Conservation (phyloP, 2,329 filamentous ascomycete genomes). For the Aquanectria penicillioides region DNA sequence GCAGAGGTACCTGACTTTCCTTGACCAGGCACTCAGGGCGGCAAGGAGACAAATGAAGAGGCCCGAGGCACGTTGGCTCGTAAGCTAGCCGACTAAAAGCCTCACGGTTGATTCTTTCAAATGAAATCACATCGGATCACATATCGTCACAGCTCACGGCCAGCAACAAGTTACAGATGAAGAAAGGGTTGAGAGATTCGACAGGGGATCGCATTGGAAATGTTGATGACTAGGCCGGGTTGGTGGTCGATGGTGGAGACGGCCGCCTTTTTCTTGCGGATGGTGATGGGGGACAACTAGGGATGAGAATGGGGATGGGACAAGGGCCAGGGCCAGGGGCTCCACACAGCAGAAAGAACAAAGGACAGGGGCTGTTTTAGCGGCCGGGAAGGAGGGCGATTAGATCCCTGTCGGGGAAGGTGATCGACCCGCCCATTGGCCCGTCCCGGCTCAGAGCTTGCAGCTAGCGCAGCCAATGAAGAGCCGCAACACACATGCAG, state of each 20-base stretch:
- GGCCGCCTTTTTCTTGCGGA: not conserved
- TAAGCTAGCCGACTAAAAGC: not conserved
- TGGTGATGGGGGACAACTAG: not conserved
- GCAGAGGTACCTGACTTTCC: not conserved
- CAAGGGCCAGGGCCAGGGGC: conserved; percentile 1
- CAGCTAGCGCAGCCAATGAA: conserved; percentile 49
- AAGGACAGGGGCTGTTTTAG: conserved; percentile 24
- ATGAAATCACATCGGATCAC: conserved; percentile 20
- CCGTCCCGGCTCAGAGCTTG: conserved; percentile 37
- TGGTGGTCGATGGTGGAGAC: conserved; percentile 20
- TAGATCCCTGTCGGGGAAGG: conserved; percentile 46
- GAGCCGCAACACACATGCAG: conserved; percentile 43
- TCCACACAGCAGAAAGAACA: conserved; percentile 1
- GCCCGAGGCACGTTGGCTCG: not conserved
- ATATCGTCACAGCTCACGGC: conserved; percentile 5
- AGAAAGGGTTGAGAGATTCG: conserved; percentile 5
- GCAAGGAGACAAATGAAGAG: not conserved
- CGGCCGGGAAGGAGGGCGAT: conserved; percentile 46
- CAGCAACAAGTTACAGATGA: conserved; percentile 13
- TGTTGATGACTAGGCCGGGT: conserved; percentile 17
- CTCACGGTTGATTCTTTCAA: conserved; percentile 5
- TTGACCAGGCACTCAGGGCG: not conserved
- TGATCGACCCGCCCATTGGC: conserved; percentile 50
- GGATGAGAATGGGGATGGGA: too few species aligned
- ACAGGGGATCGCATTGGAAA: conserved; percentile 14